Base-by-base conservation (phyloP, 2,329 filamentous ascomycete species). In the Colletotrichum spaethianum region DNA sequence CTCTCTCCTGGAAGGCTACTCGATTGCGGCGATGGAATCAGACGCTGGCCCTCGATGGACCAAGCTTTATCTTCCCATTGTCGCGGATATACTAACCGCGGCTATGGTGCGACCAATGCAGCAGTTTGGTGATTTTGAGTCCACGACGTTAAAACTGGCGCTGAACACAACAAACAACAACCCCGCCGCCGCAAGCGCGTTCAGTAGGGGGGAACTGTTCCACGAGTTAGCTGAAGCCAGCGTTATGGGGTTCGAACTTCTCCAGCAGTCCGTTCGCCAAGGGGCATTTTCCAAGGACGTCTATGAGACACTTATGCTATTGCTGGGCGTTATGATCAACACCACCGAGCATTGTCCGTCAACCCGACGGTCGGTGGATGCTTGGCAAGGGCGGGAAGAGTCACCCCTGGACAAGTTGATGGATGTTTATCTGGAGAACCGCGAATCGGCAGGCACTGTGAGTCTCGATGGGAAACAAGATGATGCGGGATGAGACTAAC, bases 161-260 rank as follows among this genome's bases (percentile, higher is more conserved):
- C 88, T 98, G 74, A 97, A 97, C 77, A 87, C 95, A 61, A 96
- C 95, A 11, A 98, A 98, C 83, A 94, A 94, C 76, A 93, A 93
- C 73, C 83, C 88, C 0, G 84, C 86, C 18, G 91, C 94, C 16
- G 94, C 93, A 50, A 87, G 90, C 38, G 84, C 89, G 3, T 94
- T 97, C 76, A 88, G 92, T 38, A 85, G 89, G n/a, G 86, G 86
- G 62, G 84, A 85, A 11, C 82, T 93, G 12, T 84, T 91, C 68
- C 79, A 84, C 48, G 76, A 81, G 70, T 79, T 92, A 18, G 85
- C 86, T 1, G 78, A 80, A 2, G 83, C 85, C 1, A 86, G 93
- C 33, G 85, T 90, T 7, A 80, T 80, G 3, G 86, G 86, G 2
- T 89, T 92, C 72, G 77, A 80, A 7, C 79, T 82, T 23, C 83